phyloP scores from a whole-genome alignment of 805 yeast genomes.

The Schizosaccharomyces lindneri region DNA sequence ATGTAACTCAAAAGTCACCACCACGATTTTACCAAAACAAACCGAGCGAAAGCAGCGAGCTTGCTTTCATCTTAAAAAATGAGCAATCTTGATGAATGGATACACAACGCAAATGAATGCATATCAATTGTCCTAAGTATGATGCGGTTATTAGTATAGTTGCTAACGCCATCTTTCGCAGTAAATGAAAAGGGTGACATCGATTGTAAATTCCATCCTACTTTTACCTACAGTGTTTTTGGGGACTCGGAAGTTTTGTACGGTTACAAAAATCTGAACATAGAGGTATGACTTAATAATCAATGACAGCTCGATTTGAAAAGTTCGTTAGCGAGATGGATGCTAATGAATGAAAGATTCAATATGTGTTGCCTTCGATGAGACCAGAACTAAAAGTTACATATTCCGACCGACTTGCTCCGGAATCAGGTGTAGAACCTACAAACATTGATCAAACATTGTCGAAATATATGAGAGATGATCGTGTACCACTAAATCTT shows the following conservation, averaged over 20 bases:
- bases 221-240: slow-evolving; percentile 75
- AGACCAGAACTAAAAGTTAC: not conserved
- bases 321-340: not conserved
- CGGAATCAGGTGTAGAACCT: not conserved
- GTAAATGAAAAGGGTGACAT: not conserved
- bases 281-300: not conserved
- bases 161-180: not conserved
- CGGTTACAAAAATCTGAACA: slow-evolving; percentile 36
- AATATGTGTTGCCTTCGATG: not conserved
- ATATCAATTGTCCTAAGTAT: not conserved
- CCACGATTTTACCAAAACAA: no score
- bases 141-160: not conserved
- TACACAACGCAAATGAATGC: not conserved
- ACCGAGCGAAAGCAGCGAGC: no score
- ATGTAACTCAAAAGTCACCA: no score
- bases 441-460: not conserved
- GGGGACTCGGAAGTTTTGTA: slow-evolving; percentile 77
- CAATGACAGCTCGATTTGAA: not conserved
- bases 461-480: not conserved
- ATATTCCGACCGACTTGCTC: not conserved
- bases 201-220: slow-evolving; percentile 29
- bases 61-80: not conserved
- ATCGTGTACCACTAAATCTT: not conserved
- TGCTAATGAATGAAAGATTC: not conserved
- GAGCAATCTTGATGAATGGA: not conserved